These are phyloP conservation scores for Viola pubescens DNA, from an alignment of 441 rosid genomes.

Conservation along the genomic window DNA sequence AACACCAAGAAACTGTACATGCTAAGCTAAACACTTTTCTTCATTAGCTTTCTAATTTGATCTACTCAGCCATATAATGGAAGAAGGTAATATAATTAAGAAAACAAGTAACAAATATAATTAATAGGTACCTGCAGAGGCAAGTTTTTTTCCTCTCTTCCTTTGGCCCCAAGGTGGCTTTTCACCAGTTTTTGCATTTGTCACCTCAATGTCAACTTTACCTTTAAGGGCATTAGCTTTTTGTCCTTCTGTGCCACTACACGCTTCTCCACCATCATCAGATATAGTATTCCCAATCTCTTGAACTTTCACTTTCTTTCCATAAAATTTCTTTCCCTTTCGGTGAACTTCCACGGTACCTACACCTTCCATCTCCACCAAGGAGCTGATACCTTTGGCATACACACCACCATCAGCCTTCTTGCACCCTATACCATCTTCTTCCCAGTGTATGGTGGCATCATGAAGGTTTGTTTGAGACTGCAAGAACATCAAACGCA, in stretches of 20 bases:
- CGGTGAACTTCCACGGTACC: slow-evolving; percentile 51
- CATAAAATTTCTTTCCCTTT: slow-evolving; percentile 45
- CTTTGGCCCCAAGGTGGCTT: slow-evolving; percentile 31
- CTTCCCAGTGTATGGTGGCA: slow-evolving; percentile 34
- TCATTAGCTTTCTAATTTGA: no score
- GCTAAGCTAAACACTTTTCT: no score
- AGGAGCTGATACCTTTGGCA: slow-evolving; percentile 37
- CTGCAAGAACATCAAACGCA: slow-evolving; percentile 30
- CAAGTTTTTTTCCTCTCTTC: slow-evolving; percentile 47
- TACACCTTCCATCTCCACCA: slow-evolving; percentile 50
- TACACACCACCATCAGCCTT: slow-evolving; percentile 30
- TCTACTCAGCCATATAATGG: background rate
- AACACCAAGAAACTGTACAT: no score
- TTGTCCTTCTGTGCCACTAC: slow-evolving; percentile 60
- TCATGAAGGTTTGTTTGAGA: slow-evolving; percentile 27
- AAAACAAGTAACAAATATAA: no score
- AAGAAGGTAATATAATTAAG: background rate
- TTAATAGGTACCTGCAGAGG: slow-evolving; percentile 44
- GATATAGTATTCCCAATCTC: slow-evolving; percentile 39
- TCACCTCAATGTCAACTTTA: slow-evolving; percentile 36
- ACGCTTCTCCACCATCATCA: slow-evolving; percentile 79
- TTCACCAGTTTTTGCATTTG: slow-evolving; percentile 35
- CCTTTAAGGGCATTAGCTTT: slow-evolving; percentile 29
- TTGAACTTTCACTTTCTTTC: slow-evolving; percentile 47
- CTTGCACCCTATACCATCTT: slow-evolving; percentile 35